phyloP scores from a whole-genome alignment of 1,139 yeast genomes.

The Pneumocystis wakefieldiae region DNA sequence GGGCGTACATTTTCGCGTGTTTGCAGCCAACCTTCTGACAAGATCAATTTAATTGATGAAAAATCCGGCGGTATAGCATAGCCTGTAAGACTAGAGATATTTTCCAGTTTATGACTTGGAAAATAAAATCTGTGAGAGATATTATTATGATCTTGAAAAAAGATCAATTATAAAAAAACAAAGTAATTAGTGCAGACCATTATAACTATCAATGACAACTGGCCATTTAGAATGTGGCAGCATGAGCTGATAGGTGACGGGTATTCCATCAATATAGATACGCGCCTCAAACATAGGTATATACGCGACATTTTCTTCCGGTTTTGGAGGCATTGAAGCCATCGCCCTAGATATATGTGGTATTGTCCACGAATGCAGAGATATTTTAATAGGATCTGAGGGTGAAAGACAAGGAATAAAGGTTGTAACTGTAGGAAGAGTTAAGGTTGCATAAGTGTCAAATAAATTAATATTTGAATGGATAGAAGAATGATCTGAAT shows the following conservation, averaged over 20 bases:
- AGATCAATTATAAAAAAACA: background rate
- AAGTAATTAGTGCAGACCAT: background rate
- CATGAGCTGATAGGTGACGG: background rate
- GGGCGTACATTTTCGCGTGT: background rate
- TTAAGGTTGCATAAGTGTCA: background rate
- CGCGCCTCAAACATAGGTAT: background rate
- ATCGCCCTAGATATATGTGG: background rate
- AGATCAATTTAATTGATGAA: background rate
- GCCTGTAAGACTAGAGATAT: background rate
- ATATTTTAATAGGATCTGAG: background rate
- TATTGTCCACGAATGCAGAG: background rate
- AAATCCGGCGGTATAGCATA: background rate
- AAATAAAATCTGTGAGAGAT: background rate
- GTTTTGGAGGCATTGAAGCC: background rate
- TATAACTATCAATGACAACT: background rate
- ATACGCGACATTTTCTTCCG: background rate
- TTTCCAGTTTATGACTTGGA: background rate
- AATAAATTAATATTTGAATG: background rate
- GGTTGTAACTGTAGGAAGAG: background rate
- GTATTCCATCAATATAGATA: background rate
- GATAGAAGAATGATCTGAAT: background rate
- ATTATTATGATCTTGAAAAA: background rate
- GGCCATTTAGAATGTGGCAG: background rate
- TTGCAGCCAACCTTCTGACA: background rate
- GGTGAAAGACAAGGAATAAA: background rate